Evolutionary conservation across 306 rosid species (phyloP), one percentile per base, ranked within the genome.

Genomic region (Glycine latifolia): DNA sequence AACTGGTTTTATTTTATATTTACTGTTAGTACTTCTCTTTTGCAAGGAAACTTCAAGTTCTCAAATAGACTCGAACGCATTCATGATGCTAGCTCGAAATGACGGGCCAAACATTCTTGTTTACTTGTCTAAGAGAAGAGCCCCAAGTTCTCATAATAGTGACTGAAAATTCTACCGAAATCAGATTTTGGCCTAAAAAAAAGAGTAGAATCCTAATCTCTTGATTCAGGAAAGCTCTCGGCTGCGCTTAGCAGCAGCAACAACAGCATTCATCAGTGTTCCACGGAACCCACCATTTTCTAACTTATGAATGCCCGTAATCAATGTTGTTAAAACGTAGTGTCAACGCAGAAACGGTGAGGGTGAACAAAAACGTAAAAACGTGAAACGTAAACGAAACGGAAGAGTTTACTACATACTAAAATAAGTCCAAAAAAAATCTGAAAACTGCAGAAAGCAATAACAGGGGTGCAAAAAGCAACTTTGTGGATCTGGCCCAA

Each of bases 241-340:
- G 86, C 98, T 85, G 61, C 93, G 94, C 84, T 86, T 95, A 8
- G 97, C 85, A 59, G 94, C 91, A 44, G 97, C 94, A 73, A 90
- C 89, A 15, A 95, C 97, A 8, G 97, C 98, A 70, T 95, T 92
- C 97, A 93, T 95, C 39, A 93, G 88, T 66, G 70, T 82, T 77
- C 98, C 98, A 14, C 98, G 99, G 77, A 95, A 90, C 37, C 98
- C 97, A 15, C 92, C 99, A 71, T 87, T 93, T 83, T 95, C 98
- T 84, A 95, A 84, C 80, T 91, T 98, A 68, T 95, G 98, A 84
- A 93, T 56, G 14, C 99, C 97, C 6, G 96, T 58, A 75, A 95
- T 93, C n/a, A n/a, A n/a, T n/a, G n/a, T n/a, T n/a, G n/a, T n/a
- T n/a, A n/a, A n/a, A n/a, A n/a, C n/a, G n/a, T n/a, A n/a, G n/a